Evolutionary conservation across 2,329 filamentous ascomycete genomes (phyloP).

Genomic region (Colletotrichum aenigma): DNA sequence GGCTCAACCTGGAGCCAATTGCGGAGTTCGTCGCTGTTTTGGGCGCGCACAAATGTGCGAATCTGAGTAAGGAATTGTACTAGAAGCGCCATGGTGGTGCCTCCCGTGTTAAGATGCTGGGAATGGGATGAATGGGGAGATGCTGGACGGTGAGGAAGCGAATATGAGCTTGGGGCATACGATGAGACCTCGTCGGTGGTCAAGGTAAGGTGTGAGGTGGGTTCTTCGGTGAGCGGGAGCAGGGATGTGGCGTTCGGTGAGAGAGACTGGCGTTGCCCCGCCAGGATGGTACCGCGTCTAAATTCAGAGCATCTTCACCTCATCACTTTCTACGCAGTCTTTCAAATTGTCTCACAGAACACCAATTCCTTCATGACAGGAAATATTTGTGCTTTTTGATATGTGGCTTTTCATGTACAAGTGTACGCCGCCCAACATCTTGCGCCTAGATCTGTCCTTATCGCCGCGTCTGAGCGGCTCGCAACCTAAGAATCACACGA

Average conservation of each 20-base stretch:
- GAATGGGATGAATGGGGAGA: background rate
- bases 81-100: conserved; percentile 61
- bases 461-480: background rate
- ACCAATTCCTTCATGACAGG: background rate
- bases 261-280: background rate
- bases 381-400: background rate
- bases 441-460: background rate
- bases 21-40: conserved; percentile 69
- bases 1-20: conserved; percentile 79
- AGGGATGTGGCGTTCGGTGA: conserved; percentile 1
- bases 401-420: background rate
- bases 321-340: background rate
- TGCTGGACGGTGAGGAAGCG: background rate
- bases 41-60: conserved; percentile 62
- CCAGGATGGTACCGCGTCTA: background rate
- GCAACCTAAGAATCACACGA: background rate
- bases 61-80: conserved; percentile 72
- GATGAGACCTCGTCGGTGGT: background rate
- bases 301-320: background rate
- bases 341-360: background rate
- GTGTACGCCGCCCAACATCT: background rate
- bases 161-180: background rate
- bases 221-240: background rate
- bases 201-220: conserved; percentile 2
- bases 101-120: background rate